phyloP scores from a whole-genome alignment of 805 yeast species.

The Jamesozyma lodderae region DNA sequence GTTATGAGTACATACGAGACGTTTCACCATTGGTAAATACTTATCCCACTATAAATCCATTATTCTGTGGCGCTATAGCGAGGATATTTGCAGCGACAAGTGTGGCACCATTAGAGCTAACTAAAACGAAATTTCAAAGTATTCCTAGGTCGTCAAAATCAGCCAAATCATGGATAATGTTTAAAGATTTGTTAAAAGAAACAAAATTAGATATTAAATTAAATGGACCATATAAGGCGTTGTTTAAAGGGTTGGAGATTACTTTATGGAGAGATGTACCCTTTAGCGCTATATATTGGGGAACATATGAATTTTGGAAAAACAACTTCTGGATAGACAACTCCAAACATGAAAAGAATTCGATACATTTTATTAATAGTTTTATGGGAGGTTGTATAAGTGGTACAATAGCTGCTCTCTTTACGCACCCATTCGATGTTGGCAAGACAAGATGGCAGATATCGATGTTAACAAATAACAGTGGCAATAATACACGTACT shows the following conservation, averaged over 20 bases:
- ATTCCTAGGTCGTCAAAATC: constrained; percentile 45
- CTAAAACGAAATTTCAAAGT: constrained; percentile 87
- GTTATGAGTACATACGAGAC: constrained; percentile 81
- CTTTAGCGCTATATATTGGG: constrained; percentile 92
- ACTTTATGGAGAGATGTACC: constrained; percentile 98
- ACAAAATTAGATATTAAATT: constrained; percentile 40
- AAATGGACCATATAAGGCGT: constrained; percentile 46
- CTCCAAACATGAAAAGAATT: not conserved
- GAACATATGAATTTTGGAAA: constrained; percentile 58
- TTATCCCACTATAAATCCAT: constrained; percentile 48
- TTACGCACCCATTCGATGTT: constrained; percentile 93
- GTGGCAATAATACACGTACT: constrained; percentile 8
- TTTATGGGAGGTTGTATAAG: constrained; percentile 77
- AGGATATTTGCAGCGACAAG: constrained; percentile 74
- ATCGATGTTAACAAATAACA: constrained; percentile 21
- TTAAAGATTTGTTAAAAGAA: constrained; percentile 44
- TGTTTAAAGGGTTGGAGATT: constrained; percentile 78
- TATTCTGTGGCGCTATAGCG: constrained; percentile 79
- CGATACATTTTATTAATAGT: constrained; percentile 41
- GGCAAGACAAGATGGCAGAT: constrained; percentile 90
- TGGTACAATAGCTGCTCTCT: constrained; percentile 76
- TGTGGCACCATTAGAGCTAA: constrained; percentile 78
- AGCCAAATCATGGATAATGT: constrained; percentile 24
- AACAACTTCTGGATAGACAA: constrained; percentile 9
- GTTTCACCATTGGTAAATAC: constrained; percentile 44